These are phyloP conservation scores for Pichia rugopelliculosa DNA, from an alignment of 805 yeast genomes.

Conservation along the genomic window DNA sequence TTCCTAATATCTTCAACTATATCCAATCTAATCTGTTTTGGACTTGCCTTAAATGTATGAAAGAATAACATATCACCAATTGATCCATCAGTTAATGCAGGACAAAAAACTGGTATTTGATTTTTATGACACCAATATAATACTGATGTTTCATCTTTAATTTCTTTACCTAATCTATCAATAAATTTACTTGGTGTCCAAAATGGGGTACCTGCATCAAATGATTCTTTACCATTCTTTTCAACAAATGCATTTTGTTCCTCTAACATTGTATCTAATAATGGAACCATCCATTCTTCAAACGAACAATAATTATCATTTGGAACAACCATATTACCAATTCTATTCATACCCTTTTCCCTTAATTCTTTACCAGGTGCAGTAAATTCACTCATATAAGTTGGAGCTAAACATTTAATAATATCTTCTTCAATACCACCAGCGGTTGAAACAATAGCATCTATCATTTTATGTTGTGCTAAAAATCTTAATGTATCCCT, in stretches of 20 bases:
- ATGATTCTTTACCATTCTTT: constrained; percentile 43
- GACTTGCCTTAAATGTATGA: constrained; percentile 94
- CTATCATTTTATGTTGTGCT: constrained; percentile 90
- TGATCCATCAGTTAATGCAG: constrained; percentile 96
- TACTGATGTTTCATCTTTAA: constrained; percentile 87
- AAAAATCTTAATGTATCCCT: constrained; percentile 84
- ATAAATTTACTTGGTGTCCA: constrained; percentile 95
- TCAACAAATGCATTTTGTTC: constrained; percentile 73
- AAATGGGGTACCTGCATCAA: constrained; percentile 62
- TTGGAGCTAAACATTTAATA: constrained; percentile 93
- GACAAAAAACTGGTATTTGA: constrained; percentile 93
- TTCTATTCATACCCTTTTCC: constrained; percentile 95
- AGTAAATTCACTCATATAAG: constrained; percentile 86
- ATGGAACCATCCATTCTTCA: constrained; percentile 98
- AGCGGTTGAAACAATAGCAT: constrained; percentile 93
- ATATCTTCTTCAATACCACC: constrained; percentile 98
- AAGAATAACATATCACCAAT: constrained; percentile 98
- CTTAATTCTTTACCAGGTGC: constrained; percentile 76
- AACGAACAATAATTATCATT: constrained; percentile 96
- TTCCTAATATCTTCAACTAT: constrained; percentile 89
- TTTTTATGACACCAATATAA: constrained; percentile 98
- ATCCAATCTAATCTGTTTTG: constrained; percentile 82
- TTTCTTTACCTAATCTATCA: constrained; percentile 91
- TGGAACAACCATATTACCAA: constrained; percentile 94
- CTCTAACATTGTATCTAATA: constrained; percentile 75